Percentiles rank a stretch among this genome's conserved stretches.
These are phyloP conservation scores for Pholiota adiposa DNA, from an alignment of 1,284 basidiomycete species.

Conservation along the genomic window DNA sequence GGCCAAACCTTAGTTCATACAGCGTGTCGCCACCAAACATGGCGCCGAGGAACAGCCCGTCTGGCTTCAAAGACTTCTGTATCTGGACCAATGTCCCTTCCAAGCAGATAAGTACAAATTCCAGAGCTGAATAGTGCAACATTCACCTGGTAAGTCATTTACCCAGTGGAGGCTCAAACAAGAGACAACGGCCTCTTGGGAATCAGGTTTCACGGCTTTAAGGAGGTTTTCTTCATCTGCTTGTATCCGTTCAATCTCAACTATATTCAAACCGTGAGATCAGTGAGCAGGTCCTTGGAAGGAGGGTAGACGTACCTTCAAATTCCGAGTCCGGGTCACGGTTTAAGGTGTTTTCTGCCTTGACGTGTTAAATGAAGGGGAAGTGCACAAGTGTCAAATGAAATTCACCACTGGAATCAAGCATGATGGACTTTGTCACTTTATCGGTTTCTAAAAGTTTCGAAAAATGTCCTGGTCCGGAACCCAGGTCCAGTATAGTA, in stretches of 20 bases:
- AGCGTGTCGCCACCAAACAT: constrained; percentile 97
- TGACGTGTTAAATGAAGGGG: constrained; percentile 8
- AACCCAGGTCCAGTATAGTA: constrained; percentile 86
- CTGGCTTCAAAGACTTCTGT: constrained; percentile 83
- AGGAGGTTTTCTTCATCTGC: constrained; percentile 83
- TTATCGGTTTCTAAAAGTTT: constrained; percentile 79
- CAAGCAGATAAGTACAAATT: constrained; percentile 12
- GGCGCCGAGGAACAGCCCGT: constrained; percentile 94
- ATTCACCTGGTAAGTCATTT: constrained; percentile 91
- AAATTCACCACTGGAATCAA: constrained; percentile 81
- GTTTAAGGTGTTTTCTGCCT: constrained; percentile 48
- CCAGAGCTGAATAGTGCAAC: not conserved
- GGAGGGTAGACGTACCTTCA: constrained; percentile 55
- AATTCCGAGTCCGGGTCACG: constrained; percentile 79
- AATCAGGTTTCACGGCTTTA: constrained; percentile 64
- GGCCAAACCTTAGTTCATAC: constrained; percentile 83
- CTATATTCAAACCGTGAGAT: constrained; percentile 40
- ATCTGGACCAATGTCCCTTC: constrained; percentile 90
- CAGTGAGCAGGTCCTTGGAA: constrained; percentile 2
- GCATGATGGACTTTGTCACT: constrained; percentile 80
- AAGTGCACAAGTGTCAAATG: not conserved
- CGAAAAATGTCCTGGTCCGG: constrained; percentile 94
- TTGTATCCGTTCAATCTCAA: constrained; percentile 71
- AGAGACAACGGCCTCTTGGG: constrained; percentile 92
- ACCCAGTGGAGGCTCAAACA: constrained; percentile 96